Percentiles rank a stretch among this genome's conserved stretches.
phyloP scores from a whole-genome alignment of 129 eudicot genomes.

The Silybum marianum region DNA sequence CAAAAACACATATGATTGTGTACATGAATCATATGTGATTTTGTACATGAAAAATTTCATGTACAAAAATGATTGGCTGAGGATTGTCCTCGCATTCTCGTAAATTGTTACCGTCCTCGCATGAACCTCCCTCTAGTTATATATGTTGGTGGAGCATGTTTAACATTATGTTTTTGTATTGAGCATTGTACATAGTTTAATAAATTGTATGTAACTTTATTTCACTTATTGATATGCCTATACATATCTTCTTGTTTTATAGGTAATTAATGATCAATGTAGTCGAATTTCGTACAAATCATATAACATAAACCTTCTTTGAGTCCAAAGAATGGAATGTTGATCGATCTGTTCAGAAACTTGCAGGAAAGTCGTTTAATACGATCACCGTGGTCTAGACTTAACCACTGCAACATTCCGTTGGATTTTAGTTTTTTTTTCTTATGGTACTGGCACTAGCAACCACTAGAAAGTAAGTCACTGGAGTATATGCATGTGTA shows the following conservation, averaged over 20 bases:
- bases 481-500: not conserved
- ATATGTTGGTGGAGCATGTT: not conserved
- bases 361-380: not conserved
- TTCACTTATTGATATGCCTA: not conserved
- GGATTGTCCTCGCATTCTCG: too few species aligned
- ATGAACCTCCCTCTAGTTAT: too few species aligned
- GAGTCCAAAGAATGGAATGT: not conserved
- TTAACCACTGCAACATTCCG: not conserved
- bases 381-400: not conserved
- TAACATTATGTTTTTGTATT: not conserved
- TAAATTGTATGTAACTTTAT: not conserved
- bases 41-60: too few species aligned
- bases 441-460: not conserved
- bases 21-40: too few species aligned
- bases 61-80: too few species aligned
- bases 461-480: not conserved
- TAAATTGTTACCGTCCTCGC: too few species aligned
- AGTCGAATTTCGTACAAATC: not conserved
- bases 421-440: not conserved
- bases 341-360: not conserved
- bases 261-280: not conserved
- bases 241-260: not conserved
- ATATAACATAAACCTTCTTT: not conserved
- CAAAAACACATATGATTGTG: too few species aligned
- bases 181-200: not conserved